Base-by-base conservation (phyloP, 345 rosid species). In the Dipteronia dyeriana region DNA sequence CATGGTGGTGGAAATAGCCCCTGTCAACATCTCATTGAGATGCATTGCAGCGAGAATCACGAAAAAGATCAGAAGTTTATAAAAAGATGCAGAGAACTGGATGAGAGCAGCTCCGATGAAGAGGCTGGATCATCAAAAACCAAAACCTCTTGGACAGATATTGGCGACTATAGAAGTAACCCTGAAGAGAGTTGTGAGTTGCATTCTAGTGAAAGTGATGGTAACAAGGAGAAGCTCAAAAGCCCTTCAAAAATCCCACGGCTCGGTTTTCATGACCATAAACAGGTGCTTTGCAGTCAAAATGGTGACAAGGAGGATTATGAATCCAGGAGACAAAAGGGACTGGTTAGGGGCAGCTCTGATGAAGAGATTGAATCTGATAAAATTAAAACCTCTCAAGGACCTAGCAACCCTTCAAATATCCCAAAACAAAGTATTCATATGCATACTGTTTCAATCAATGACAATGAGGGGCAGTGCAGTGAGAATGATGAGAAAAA, bases 61-160 rank as follows among this genome's bases (percentile, higher is more conserved):
- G 69, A 57, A 12, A 73, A 76, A 31, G 76, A 62, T 68, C 49
- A 69, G 73, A 57, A 76, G 62, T 31, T 57, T 68, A 62, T 62
- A 69, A 34, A 34, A 34, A 34, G 38, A 34, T 34, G 38, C 38
- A 34, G 6, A 34, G 38, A 34, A 34, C 38, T 34, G 38, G 38
- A 34, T 34, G 76, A 62, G 9, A 34, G 45, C 25, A 69, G 45
- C 66, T 10, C 9, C 5, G 25, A 14, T 39, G 63, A 57, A 69
- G 73, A 26, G 26, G 64, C 51, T 11, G 60, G 68, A 63, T 60
- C 76, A 17, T 23, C 53, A 49, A 39, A 62, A 64, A 17, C 59
- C 61, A 72, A 73, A 76, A 11, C 61, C 7, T 20, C 68, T 68
- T 29, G 3, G 34, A 51, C 25, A 22, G 59, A 71, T 41, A 12